These are phyloP conservation scores for Penicillium verhagenii DNA, from an alignment of 495 filamentous ascomycete genomes.

Conservation along the genomic window DNA sequence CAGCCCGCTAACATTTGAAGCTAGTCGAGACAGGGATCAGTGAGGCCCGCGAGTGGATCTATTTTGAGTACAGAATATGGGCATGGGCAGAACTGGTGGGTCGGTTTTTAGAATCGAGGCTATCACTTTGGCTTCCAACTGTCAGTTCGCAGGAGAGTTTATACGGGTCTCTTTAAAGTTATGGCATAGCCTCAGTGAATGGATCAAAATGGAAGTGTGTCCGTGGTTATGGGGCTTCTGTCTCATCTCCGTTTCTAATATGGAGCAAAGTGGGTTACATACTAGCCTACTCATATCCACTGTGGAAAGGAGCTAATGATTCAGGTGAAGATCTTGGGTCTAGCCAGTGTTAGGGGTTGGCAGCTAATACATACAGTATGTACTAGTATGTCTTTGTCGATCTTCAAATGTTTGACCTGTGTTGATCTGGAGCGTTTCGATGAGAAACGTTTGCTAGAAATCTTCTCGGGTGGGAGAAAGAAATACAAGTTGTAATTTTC, in stretches of 20 bases:
- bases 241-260: neutral
- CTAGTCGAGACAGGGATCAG: neutral
- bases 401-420: neutral
- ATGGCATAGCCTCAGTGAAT: neutral
- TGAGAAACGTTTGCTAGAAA: no score
- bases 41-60: neutral
- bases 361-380: no score
- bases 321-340: neutral
- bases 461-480: no score
- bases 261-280: no score
- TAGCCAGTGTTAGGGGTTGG: neutral
- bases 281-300: no score
- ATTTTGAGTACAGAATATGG: no score
- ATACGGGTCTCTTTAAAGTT: slow-evolving; percentile 11
- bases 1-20: neutral
- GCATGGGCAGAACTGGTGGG: neutral
- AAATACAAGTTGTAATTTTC: neutral
- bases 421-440: no score
- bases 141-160: slow-evolving; percentile 13
- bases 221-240: neutral
- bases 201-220: neutral
- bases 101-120: neutral
- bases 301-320: neutral
- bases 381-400: neutral
- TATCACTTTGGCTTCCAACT: slow-evolving; percentile 6